phyloP scores from a whole-genome alignment of 73 alveolate species.

The Paramecium pentaurelia region DNA sequence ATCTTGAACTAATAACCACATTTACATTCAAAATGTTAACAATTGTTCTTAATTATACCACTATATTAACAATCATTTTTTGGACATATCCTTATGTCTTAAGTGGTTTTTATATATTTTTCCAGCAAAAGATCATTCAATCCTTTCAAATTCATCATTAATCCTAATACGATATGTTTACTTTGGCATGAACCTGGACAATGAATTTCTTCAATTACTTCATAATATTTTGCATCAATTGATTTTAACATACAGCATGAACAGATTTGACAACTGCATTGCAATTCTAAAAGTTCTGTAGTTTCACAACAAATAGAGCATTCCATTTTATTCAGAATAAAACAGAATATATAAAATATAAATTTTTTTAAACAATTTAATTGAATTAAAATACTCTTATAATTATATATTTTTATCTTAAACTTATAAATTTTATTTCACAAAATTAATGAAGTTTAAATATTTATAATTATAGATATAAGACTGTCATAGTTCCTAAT shows the following conservation, averaged over 20 bases:
- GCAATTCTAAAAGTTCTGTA: neutral
- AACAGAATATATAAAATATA: neutral
- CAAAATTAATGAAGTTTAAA: neutral
- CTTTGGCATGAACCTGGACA: constrained; percentile 23
- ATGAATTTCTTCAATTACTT: neutral
- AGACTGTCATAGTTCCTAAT: neutral
- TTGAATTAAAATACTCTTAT: neutral
- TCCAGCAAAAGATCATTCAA: constrained; percentile 16
- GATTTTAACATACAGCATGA: neutral
- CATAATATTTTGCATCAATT: constrained; percentile 33
- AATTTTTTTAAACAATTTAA: neutral
- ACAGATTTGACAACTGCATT: neutral
- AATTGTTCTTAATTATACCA: neutral
- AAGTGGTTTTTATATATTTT: neutral
- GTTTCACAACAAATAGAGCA: constrained; percentile 4
- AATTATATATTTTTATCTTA: neutral
- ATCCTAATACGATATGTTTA: neutral
- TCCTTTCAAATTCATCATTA: neutral
- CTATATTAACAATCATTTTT: constrained; percentile 4
- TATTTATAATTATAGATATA: neutral
- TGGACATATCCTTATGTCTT: constrained; percentile 24
- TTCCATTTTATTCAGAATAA: neutral
- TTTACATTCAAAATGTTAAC: neutral
- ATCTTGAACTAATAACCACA: neutral
- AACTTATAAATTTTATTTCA: neutral